These are phyloP conservation scores for Chimonanthus salicifolius DNA, from an alignment of 164 flowering plant genomes.

Conservation along the genomic window DNA sequence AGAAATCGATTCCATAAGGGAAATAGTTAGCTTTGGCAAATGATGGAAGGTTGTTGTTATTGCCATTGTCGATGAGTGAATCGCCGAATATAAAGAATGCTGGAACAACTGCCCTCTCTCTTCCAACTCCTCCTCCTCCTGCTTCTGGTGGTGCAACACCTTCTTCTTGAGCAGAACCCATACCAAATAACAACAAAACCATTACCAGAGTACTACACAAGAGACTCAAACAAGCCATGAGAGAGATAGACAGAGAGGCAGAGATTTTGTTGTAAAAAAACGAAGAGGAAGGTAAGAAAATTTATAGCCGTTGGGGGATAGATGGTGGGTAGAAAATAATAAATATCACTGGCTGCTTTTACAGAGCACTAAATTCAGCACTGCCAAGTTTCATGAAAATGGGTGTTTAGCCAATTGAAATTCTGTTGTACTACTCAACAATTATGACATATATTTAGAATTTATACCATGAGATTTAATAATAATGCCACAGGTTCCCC, in stretches of 20 bases:
- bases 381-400: no score
- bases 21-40: slow-evolving; percentile 80
- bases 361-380: not conserved
- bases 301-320: not conserved
- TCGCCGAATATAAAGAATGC: slow-evolving; percentile 75
- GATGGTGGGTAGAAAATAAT: not conserved
- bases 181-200: not conserved
- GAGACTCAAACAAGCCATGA: not conserved
- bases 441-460: no score
- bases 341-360: not conserved
- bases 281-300: not conserved
- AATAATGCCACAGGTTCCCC: no score
- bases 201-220: not conserved
- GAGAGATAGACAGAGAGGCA: not conserved
- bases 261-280: not conserved
- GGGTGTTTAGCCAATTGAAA: no score
- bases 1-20: slow-evolving; percentile 86
- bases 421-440: no score
- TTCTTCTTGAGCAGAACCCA: not conserved
- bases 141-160: not conserved
- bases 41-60: slow-evolving; percentile 64
- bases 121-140: not conserved
- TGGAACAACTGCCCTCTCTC: slow-evolving; percentile 38
- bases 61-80: slow-evolving; percentile 73
- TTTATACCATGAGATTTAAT: no score